phyloP scores from a whole-genome alignment of 495 filamentous ascomycete genomes.

The Ramalina peruviana region DNA sequence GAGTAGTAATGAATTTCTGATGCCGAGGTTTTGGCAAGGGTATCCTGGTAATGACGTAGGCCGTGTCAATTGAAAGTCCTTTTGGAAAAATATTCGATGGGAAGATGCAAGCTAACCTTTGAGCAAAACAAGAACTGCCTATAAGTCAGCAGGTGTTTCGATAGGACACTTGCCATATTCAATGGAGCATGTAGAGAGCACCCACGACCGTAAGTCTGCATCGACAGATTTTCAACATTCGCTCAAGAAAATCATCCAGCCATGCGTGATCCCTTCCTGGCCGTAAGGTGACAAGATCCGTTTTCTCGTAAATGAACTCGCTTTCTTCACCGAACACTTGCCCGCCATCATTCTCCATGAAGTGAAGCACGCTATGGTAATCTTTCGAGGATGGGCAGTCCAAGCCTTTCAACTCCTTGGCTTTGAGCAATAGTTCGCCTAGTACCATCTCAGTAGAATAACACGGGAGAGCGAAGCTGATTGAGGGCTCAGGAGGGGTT shows the following conservation, averaged over 20 bases:
- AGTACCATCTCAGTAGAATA: background rate
- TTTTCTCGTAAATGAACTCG: slow-evolving; percentile 24
- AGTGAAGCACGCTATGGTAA: slow-evolving; percentile 24
- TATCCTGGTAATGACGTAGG: slow-evolving; percentile 10
- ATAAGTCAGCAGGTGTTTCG: background rate
- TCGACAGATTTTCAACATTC: slow-evolving; percentile 14
- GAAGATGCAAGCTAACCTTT: background rate
- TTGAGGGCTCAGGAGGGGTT: background rate
- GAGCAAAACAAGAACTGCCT: slow-evolving; percentile 7
- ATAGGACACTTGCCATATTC: background rate
- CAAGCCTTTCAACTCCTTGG: slow-evolving; percentile 20
- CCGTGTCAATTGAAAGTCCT: background rate
- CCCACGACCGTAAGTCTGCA: slow-evolving; percentile 17
- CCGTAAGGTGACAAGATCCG: slow-evolving; percentile 27
- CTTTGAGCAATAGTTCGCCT: slow-evolving; percentile 25
- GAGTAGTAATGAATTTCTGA: slow-evolving; percentile 24
- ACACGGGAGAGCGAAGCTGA: too few species aligned
- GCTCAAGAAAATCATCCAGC: slow-evolving; percentile 27
- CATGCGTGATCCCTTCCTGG: slow-evolving; percentile 25
- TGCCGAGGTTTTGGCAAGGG: slow-evolving; percentile 22
- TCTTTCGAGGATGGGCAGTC: slow-evolving; percentile 22
- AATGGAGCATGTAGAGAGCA: background rate
- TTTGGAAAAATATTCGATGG: too few species aligned
- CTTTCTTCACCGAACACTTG: slow-evolving; percentile 19
- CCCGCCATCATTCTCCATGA: slow-evolving; percentile 17